Evolutionary conservation across 1,284 basidiomycete genomes (phyloP).

Genomic region (Ustilago lituana): DNA sequence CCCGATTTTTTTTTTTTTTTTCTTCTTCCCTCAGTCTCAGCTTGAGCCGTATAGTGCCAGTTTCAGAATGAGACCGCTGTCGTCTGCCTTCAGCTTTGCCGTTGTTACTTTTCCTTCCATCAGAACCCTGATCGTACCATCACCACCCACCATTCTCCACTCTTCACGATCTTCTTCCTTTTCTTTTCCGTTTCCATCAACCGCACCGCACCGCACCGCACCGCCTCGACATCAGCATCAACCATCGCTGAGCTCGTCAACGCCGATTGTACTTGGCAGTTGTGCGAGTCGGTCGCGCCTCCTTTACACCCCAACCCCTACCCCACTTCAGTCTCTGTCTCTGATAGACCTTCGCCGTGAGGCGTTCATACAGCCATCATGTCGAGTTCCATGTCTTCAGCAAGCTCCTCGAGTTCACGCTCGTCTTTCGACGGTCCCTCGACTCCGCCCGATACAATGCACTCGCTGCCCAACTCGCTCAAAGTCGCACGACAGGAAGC

Average conservation of each 20-base stretch:
- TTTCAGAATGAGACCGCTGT: neutral
- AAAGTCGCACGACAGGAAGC: slow-evolving; percentile 44
- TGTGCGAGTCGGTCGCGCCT: neutral
- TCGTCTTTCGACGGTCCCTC: slow-evolving; percentile 47
- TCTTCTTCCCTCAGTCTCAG: neutral
- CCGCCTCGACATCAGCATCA: slow-evolving; percentile 4
- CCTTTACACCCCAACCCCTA: neutral
- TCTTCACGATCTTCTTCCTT: no score
- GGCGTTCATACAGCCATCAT: neutral
- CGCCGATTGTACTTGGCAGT: neutral
- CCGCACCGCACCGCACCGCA: no score
- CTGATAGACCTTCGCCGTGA: no score
- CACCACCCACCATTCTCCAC: neutral
- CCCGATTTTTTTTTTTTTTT: neutral
- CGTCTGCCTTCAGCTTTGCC: neutral
- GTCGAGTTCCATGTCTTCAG: slow-evolving; percentile 46
- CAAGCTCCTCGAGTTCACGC: slow-evolving; percentile 45
- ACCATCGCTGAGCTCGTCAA: neutral
- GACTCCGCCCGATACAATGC: slow-evolving; percentile 38
- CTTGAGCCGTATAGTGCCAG: neutral
- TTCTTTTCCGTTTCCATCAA: no score
- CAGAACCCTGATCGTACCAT: neutral
- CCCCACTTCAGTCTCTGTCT: neutral
- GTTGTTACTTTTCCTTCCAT: neutral
- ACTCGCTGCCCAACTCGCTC: slow-evolving; percentile 36